Evolutionary conservation across 108 stramenopile genomes (phyloP).

Genomic region (Cylindrotheca closterium): DNA sequence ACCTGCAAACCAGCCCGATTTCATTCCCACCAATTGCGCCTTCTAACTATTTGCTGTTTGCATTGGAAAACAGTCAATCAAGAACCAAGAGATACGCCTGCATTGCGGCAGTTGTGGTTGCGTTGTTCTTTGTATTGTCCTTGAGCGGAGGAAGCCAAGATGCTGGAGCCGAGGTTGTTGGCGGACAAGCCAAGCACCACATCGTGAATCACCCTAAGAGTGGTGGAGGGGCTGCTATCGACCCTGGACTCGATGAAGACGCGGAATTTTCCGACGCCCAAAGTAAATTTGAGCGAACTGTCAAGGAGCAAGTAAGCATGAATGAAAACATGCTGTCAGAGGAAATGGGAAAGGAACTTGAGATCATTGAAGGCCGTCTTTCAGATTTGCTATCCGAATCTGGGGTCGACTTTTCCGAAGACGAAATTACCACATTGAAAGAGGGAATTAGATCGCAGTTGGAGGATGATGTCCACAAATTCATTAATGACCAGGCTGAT

Average conservation of each 20-base stretch:
- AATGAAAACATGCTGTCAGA: neutral
- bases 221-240: neutral
- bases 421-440: neutral
- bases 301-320: neutral
- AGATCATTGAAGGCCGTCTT: neutral
- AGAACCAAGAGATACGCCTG: slow-evolving; percentile 6
- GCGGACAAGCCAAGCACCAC: slow-evolving; percentile 15
- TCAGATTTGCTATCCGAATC: neutral
- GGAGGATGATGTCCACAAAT: neutral
- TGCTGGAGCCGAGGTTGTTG: neutral
- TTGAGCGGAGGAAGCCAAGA: slow-evolving; percentile 5
- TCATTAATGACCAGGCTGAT: neutral
- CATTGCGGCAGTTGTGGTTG: slow-evolving; percentile 13
- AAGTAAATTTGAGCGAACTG: neutral
- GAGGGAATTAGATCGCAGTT: neutral
- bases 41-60: too few species aligned
- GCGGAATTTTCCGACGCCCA: neutral
- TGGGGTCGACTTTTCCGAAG: neutral
- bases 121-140: slow-evolving; percentile 6
- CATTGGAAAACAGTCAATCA: neutral
- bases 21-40: too few species aligned
- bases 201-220: too few species aligned
- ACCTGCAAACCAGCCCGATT: too few species aligned
- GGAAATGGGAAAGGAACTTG: neutral
- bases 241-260: slow-evolving; percentile 6